A percentile compares a stretch with the other conserved stretches of the same genome.
Evolutionary conservation across 2,329 filamentous ascomycete species (phyloP).

Genomic region (Sporothrix mexicana): DNA sequence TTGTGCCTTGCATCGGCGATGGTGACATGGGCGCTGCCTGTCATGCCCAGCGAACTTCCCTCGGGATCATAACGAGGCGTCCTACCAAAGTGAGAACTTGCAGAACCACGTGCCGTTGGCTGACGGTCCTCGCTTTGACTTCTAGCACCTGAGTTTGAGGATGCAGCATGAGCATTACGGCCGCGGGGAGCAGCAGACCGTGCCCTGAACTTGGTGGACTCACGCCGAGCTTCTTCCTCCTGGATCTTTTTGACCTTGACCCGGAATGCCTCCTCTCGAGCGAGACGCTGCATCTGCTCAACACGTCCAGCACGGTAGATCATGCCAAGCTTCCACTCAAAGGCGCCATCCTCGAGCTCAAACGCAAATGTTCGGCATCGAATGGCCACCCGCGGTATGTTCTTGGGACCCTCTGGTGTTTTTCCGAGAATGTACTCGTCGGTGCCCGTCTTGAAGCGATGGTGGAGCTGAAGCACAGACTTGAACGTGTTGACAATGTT

Average conservation of each 20-base stretch:
- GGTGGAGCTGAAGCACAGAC: constrained; percentile 86
- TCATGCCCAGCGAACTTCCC: constrained; percentile 69
- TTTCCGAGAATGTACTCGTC: constrained; percentile 90
- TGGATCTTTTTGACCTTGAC: constrained; percentile 85
- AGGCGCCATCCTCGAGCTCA: constrained; percentile 92
- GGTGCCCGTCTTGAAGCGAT: constrained; percentile 85
- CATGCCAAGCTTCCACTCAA: constrained; percentile 94
- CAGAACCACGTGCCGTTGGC: constrained; percentile 44
- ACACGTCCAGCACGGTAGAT: constrained; percentile 89
- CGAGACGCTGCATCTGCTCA: constrained; percentile 88
- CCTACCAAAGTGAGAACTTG: constrained; percentile 43
- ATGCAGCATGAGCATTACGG: background rate
- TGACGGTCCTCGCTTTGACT: constrained; percentile 59
- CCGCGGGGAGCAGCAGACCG: constrained; percentile 58
- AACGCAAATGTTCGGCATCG: constrained; percentile 83
- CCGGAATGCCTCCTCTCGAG: constrained; percentile 86
- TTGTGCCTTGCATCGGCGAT: constrained; percentile 76
- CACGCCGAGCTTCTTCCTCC: constrained; percentile 68
- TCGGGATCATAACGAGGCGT: constrained; percentile 80
- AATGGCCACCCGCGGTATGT: constrained; percentile 83
- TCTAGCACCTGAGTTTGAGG: background rate
- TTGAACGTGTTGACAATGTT: constrained; percentile 90
- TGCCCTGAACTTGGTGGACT: constrained; percentile 59
- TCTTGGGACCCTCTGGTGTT: constrained; percentile 81
- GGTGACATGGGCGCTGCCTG: constrained; percentile 72